phyloP scores from a whole-genome alignment of 2,329 filamentous ascomycete species.

The Fusarium nodosum region DNA sequence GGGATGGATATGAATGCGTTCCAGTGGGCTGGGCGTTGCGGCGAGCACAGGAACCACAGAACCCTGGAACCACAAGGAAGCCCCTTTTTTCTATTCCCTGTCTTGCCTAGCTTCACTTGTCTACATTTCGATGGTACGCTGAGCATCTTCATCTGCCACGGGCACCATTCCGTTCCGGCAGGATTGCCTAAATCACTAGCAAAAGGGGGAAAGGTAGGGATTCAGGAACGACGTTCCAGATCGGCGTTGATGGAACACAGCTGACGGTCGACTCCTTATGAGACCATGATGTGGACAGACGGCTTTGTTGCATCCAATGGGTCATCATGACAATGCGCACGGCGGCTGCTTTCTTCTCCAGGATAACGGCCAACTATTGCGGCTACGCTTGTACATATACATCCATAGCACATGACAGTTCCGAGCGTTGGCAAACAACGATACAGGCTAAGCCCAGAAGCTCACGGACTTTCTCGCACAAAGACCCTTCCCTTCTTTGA shows the following conservation, averaged over 20 bases:
- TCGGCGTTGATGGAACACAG: conserved; percentile 38
- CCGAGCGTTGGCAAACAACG: conserved; percentile 7
- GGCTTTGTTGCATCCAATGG: conserved; percentile 9
- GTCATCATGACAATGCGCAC: conserved; percentile 19
- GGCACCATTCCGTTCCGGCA: conserved; percentile 20
- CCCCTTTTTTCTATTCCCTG: conserved; percentile 35
- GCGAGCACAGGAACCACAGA: conserved; percentile 15
- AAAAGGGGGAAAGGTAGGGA: conserved; percentile 35
- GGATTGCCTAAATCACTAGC: conserved; percentile 28
- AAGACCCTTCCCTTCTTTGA: conserved; percentile 8
- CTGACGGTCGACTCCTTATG: conserved; percentile 36
- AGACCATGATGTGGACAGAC: conserved; percentile 45
- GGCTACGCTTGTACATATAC: not conserved
- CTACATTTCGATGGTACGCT: conserved; percentile 5
- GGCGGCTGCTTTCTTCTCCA: conserved; percentile 20
- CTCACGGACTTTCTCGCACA: conserved; percentile 2
- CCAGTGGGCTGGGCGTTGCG: conserved; percentile 43
- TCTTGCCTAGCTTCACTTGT: conserved; percentile 8
- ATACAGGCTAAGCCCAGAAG: conserved; percentile 1
- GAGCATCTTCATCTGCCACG: conserved; percentile 43
- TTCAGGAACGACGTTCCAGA: conserved; percentile 33
- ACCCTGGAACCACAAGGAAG: conserved; percentile 31
- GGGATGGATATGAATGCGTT: conserved; percentile 8
- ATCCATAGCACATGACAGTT: not conserved
- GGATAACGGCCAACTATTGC: not conserved